Percentiles rank a stretch among this genome's conserved stretches.
Evolutionary conservation across 169 alveolate species (phyloP).

Genomic region (Condylostoma magnum): DNA sequence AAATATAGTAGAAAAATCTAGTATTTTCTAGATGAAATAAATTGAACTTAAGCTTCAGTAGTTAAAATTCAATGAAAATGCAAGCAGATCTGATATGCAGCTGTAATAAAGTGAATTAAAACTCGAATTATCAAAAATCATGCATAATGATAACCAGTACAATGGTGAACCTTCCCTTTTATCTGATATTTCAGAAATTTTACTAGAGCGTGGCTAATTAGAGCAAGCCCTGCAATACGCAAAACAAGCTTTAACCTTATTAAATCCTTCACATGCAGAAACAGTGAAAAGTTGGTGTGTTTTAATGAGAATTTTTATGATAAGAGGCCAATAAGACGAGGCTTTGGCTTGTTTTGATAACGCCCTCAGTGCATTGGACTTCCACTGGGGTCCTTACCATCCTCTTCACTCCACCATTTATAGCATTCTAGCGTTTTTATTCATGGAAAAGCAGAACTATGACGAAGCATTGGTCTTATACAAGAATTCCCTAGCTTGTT

Average conservation of each 20-base stretch:
- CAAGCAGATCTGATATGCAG: conserved; percentile 30
- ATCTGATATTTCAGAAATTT: conserved; percentile 52
- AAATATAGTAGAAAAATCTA: conserved; percentile 35
- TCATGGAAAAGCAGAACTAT: conserved; percentile 35
- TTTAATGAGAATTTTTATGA: conserved; percentile 49
- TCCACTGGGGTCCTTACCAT: conserved; percentile 63
- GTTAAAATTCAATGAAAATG: conserved; percentile 26
- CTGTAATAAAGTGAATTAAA: conserved; percentile 34
- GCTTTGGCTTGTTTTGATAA: conserved; percentile 43
- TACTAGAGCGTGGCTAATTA: conserved; percentile 36
- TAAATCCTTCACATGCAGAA: conserved; percentile 48
- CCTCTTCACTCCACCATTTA: conserved; percentile 61
- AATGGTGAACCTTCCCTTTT: conserved; percentile 16
- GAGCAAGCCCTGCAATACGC: conserved; percentile 47
- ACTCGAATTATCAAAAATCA: conserved; percentile 20
- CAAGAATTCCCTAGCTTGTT: conserved; percentile 41
- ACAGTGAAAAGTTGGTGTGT: conserved; percentile 53
- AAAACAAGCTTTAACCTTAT: conserved; percentile 22
- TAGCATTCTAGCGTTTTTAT: conserved; percentile 51
- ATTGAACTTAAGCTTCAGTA: conserved; percentile 36
- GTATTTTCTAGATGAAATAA: conserved; percentile 32
- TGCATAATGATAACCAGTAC: conserved; percentile 25
- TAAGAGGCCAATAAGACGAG: conserved; percentile 26
- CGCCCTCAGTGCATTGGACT: conserved; percentile 46
- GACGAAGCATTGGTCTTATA: conserved; percentile 55